phyloP scores from a whole-genome alignment of 768 basidiomycete species.

The Mycena galopus region DNA sequence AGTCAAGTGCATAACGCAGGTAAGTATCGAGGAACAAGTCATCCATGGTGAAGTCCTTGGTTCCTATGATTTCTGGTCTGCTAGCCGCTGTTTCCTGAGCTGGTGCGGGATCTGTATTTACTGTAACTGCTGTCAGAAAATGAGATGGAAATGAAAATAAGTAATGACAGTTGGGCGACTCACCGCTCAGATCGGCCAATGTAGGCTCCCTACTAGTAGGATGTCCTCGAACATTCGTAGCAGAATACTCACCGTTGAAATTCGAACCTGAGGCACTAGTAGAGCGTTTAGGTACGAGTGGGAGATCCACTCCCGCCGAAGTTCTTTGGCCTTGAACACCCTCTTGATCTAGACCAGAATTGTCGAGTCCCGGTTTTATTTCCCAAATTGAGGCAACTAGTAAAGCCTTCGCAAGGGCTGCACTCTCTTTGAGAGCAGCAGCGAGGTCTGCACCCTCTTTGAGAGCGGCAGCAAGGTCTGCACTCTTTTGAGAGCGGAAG shows the following conservation, averaged over 20 bases:
- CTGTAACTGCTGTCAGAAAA: neutral
- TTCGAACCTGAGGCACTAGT: neutral
- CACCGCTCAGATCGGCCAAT: neutral
- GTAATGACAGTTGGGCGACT: no score
- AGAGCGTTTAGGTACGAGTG: neutral
- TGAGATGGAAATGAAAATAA: neutral
- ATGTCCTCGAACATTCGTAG: no score
- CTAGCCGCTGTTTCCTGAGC: neutral
- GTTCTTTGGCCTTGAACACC: neutral
- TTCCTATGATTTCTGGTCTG: conserved; percentile 69
- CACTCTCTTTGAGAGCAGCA: conserved; percentile 17
- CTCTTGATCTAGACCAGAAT: neutral
- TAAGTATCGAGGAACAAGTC: conserved; percentile 64
- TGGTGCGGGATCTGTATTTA: neutral
- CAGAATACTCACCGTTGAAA: no score
- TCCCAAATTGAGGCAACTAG: neutral
- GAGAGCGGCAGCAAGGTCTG: neutral
- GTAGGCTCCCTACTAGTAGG: neutral
- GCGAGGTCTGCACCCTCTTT: conserved; percentile 15
- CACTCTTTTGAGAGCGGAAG: conserved; percentile 39
- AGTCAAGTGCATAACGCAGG: conserved; percentile 68
- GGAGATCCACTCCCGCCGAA: neutral
- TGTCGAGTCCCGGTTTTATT: neutral
- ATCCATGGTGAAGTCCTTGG: conserved; percentile 69
- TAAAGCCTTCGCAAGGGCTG: neutral